phyloP scores from a whole-genome alignment of 106 monocot genomes.

The Allium fistulosum region DNA sequence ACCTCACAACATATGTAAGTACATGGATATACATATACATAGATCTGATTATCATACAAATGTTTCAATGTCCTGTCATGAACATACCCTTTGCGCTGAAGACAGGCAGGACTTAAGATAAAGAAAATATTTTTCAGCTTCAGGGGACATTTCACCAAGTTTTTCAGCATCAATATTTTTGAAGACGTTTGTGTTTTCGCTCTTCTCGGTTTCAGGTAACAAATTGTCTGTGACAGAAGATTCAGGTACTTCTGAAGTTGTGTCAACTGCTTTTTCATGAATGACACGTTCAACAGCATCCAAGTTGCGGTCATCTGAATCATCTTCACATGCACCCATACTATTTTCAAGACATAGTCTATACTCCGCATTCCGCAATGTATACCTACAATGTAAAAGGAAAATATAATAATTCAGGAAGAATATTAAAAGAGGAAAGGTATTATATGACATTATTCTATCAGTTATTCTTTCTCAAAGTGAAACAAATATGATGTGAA shows the following conservation, averaged over 20 bases:
- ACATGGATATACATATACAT: no score
- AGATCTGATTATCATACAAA: no score
- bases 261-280: slow-evolving; percentile 15
- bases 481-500: neutral
- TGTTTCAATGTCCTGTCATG: no score
- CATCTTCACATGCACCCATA: slow-evolving; percentile 45
- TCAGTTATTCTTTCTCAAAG: neutral
- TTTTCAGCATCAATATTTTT: slow-evolving; percentile 30
- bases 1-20: no score
- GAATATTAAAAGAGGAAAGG: no score
- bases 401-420: neutral
- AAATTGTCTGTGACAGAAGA: slow-evolving; percentile 17
- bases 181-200: slow-evolving; percentile 15
- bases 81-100: slow-evolving; percentile 62
- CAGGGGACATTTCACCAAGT: slow-evolving; percentile 54
- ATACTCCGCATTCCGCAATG: slow-evolving; percentile 87
- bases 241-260: slow-evolving; percentile 16
- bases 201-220: slow-evolving; percentile 14
- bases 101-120: slow-evolving; percentile 65
- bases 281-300: slow-evolving; percentile 17
- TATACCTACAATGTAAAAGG: slow-evolving; percentile 51
- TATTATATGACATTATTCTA: neutral
- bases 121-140: slow-evolving; percentile 72
- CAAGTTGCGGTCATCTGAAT: slow-evolving; percentile 18
- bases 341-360: slow-evolving; percentile 84